These are phyloP conservation scores for Diaporthe sp. DNA, from an alignment of 2,329 filamentous ascomycete genomes.

Conservation along the genomic window DNA sequence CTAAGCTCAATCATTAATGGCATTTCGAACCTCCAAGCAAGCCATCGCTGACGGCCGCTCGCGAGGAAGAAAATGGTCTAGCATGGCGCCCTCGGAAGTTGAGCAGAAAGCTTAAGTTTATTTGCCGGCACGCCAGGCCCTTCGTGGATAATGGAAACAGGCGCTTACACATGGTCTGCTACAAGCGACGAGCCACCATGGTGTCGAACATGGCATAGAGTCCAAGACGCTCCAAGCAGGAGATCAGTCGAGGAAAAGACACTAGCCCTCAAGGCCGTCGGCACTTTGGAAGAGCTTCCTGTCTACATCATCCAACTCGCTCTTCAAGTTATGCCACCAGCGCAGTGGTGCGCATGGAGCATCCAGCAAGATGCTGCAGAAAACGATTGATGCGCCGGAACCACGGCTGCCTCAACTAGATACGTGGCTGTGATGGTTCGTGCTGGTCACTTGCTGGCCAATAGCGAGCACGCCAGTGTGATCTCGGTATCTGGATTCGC, in stretches of 20 bases:
- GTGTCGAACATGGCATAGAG: conserved; percentile 4
- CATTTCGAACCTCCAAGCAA: not conserved
- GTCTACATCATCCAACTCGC: not conserved
- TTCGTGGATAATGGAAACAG: not conserved
- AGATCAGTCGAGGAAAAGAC: not conserved
- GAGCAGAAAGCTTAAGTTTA: conserved; percentile 10
- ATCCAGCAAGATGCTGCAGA: not conserved
- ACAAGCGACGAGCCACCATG: conserved; percentile 1
- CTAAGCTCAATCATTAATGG: not conserved
- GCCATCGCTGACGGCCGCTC: not conserved
- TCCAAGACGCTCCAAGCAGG: conserved; percentile 3
- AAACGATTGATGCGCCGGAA: conserved; percentile 1
- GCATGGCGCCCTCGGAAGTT: conserved; percentile 5
- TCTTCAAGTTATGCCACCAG: not conserved
- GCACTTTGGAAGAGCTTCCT: not conserved
- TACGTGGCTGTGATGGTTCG: not conserved
- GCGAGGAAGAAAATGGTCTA: conserved; percentile 3
- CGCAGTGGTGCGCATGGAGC: not conserved
- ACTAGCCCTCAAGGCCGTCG: not conserved
- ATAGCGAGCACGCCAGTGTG: not conserved
- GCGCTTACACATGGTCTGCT: not conserved
- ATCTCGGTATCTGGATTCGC: conserved; percentile 1
- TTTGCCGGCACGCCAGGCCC: not conserved
- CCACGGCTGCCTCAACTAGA: not conserved
- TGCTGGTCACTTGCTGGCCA: not conserved